Percentiles rank a stretch among this genome's conserved stretches.
Evolutionary conservation across 75 land plant species (phyloP).

Genomic region (Picea glauca): DNA sequence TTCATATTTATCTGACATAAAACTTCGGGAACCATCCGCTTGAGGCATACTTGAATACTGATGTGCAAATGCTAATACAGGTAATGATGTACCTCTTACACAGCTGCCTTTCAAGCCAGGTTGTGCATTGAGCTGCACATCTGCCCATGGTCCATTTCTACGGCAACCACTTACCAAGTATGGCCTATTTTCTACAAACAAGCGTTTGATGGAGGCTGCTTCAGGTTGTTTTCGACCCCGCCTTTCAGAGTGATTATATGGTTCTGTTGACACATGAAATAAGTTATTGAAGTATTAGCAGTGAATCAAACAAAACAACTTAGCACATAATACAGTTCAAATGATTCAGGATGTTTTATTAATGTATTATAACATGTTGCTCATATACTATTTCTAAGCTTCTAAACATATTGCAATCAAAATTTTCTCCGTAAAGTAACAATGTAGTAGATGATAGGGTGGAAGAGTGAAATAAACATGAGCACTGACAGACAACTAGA

Average conservation of each 20-base stretch:
- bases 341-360: background rate
- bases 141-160: conserved; percentile 25
- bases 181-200: conserved; percentile 83
- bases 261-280: conserved; percentile 41
- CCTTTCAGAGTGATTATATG: conserved; percentile 71
- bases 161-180: conserved; percentile 62
- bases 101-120: conserved; percentile 10
- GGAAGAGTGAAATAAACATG: background rate
- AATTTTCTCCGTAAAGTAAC: too few species aligned
- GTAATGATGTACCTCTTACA: background rate
- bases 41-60: conserved; percentile 17
- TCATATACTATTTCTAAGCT: background rate
- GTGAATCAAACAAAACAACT: background rate
- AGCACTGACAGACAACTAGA: background rate
- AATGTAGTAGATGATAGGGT: background rate
- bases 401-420: background rate
- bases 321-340: background rate
- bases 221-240: conserved; percentile 89
- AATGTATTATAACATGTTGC: background rate
- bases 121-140: conserved; percentile 3
- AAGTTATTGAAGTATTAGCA: conserved; percentile 1
- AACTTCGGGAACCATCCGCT: conserved; percentile 18
- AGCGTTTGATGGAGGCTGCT: conserved; percentile 77
- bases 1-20: conserved; percentile 74
- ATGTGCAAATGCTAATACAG: background rate